These are phyloP conservation scores for Blepharisma undulans DNA, from an alignment of 169 alveolate species.

Conservation along the genomic window DNA sequence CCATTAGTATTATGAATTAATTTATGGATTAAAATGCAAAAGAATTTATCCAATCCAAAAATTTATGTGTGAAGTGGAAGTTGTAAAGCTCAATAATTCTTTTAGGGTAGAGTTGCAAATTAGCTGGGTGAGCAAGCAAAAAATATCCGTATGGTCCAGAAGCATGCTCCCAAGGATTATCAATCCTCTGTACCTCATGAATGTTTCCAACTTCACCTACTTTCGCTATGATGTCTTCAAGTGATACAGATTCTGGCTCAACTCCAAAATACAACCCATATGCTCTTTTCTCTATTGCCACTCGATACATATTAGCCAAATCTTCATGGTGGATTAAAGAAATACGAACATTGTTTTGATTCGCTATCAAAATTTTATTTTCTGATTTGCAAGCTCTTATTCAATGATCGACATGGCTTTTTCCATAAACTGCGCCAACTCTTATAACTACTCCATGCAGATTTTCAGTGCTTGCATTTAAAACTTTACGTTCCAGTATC, in stretches of 20 bases:
- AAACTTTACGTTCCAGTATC: neutral
- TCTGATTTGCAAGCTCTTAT: neutral
- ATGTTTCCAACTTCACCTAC: neutral
- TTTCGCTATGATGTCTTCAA: neutral
- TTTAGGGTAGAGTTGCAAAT: neutral
- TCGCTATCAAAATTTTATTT: neutral
- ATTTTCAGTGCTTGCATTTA: neutral
- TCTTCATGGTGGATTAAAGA: neutral
- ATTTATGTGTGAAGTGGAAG: too few species aligned
- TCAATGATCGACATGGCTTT: neutral
- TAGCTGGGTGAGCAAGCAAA: neutral
- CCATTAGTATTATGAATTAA: too few species aligned
- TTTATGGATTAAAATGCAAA: too few species aligned
- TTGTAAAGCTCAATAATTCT: too few species aligned
- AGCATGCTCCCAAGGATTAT: neutral
- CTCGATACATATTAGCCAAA: neutral
- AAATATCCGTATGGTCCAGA: neutral
- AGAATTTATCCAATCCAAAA: too few species aligned
- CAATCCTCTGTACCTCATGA: neutral
- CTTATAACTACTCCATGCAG: neutral
- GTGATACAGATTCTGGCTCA: neutral
- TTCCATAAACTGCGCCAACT: neutral
- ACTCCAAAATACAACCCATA: neutral
- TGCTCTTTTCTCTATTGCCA: neutral
- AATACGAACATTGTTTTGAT: neutral